Evolutionary conservation across 1,139 yeast species (phyloP), one percentile per base, ranked within the genome.

Genomic region (Saccharomyces hybrid): DNA sequence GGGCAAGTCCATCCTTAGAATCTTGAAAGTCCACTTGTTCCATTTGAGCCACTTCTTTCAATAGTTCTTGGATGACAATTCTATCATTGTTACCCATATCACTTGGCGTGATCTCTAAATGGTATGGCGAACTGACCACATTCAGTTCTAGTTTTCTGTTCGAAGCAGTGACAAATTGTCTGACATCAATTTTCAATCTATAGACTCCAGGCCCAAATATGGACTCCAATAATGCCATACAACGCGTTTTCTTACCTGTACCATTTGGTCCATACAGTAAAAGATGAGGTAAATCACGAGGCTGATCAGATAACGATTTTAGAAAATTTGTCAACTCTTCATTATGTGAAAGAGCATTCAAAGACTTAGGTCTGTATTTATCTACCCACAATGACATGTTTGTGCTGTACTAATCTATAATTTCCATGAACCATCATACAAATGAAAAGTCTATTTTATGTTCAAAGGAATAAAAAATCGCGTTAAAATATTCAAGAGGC

Each of bases 81-180:
- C 98, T 78, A 70, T 93, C 99, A 67, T 89, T 89, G 70, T 86
- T 89, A 4, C 98, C 98, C 86, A 91, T 86, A 71, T 93, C 99
- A 57, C 95, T 84, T 2, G 99, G 99, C 2, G 99, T 93, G 65
- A 93, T 87, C 70, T 93, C 99, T 62, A 91, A 73, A 71, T 93
- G 99, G 67, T 86, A 83, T 0, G 95, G 88, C 6, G 96, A 86
- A 53, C 96, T 86, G 41, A 93, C 88, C 38, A 93, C 91, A 64
- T 89, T 93, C 71, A 93, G 84, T 66, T 93, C 98, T 55, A 93
- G 74, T 69, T 90, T 93, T 55, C 91, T 77, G 50, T 79, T 78
- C 2, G 89, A 76, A 1, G 85, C 74, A 0, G 95, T 84, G 29
- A 82, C 82, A 69, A 93, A 88, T 3, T 87, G 83, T 62, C 96